These are phyloP conservation scores for Pinus tabuliformis DNA, from an alignment of 75 land plant species.

Conservation along the genomic window DNA sequence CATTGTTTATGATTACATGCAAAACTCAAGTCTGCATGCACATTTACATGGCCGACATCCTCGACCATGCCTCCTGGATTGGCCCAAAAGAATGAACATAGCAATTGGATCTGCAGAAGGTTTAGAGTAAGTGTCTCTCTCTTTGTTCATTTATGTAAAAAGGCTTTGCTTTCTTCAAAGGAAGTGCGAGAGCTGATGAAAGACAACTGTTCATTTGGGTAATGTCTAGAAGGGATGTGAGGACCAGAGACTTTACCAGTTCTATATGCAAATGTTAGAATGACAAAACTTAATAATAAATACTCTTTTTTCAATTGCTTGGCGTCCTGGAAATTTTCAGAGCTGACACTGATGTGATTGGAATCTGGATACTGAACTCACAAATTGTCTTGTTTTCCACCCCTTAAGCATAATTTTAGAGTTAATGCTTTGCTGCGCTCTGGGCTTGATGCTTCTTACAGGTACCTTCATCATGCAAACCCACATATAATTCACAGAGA, in stretches of 20 bases:
- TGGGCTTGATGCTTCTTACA: constrained; percentile 12
- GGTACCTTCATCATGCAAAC: constrained; percentile 72
- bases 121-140: constrained; percentile 38
- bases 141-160: no score
- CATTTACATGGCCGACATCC: constrained; percentile 74
- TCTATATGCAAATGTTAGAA: no score
- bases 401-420: constrained; percentile 8
- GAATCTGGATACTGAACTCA: background rate
- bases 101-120: constrained; percentile 82
- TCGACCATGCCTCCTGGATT: constrained; percentile 46
- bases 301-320: no score
- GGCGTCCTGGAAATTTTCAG: no score
- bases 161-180: no score
- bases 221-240: no score
- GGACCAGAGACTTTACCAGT: no score
- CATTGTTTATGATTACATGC: constrained; percentile 91
- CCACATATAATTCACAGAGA: constrained; percentile 86
- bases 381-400: background rate
- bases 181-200: no score
- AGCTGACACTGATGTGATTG: background rate
- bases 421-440: constrained; percentile 27
- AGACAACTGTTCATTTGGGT: no score
- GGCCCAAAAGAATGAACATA: constrained; percentile 72
- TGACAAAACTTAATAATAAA: no score
- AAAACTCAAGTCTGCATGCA: constrained; percentile 66